Evolutionary conservation across 768 basidiomycete genomes (phyloP), one percentile per base, ranked within the genome.

Genomic region (Collybia sordida): DNA sequence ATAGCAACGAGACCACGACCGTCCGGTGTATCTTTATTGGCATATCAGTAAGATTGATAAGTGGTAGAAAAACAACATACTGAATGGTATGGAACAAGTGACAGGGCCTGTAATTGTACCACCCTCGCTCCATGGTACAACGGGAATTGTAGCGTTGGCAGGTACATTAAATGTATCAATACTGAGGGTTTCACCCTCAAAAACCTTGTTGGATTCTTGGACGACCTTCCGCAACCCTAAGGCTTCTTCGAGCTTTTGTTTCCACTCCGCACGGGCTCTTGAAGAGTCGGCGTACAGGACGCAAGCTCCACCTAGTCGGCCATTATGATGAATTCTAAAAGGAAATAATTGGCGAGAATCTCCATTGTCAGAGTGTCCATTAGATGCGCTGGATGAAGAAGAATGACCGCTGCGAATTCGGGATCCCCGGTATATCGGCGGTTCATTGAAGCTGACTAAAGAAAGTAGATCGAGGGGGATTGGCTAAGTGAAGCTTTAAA

Each of bases 51-150:
- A 31, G 18, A 9, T 28, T n/a, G 12, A 11, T 5, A 31, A 19
- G 21, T 28, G 24, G 28, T 28, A 37, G 17, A 34, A 49, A 19
- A 65, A 74, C 60, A 40, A 84, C 77, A 59, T 49, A 80, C 93
- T 87, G 65, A 98, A 94, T 1, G 95, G 94, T 27, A 92, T 90
- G 1, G 95, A 96, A 64, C 95, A 97, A 5, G 95, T 96, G 47
- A 96, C 95, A 64, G 84, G 90, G 19, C 91, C 91, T 0, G 80
- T 82, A 46, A 88, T 86, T 14, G 83, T 70, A 38, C 75, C 84
- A 43, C 88, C 88, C 51, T 85, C 79, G 55, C 80, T 83, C 83
- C 83, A 90, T 7, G 81, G 76, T 11, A 74, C 58, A 27, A 62
- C 59, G 0, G 72, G 64, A n/a, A 70, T 73, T 23, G 74, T 70